Evolutionary conservation across 1,139 yeast species (phyloP), one percentile per base, ranked within the genome.

Genomic region (Geotrichum candidum): DNA sequence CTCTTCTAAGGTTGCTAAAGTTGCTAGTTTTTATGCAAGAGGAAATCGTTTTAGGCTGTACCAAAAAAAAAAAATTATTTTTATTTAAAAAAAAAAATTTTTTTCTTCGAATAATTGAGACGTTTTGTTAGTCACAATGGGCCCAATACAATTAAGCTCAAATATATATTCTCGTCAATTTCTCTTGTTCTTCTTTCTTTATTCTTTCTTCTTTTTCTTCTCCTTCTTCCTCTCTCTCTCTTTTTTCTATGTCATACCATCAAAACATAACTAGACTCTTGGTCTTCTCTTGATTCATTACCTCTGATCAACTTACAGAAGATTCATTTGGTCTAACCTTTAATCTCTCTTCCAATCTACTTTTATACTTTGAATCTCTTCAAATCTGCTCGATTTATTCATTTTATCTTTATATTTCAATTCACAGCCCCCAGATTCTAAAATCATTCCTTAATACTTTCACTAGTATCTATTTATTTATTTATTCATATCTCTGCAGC

Each of bases 221-320:
- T 41, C 51, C 46, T 55, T 50, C 33, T 54, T 51, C 27, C 46
- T 54, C 48, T 54, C 51, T 29, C 33, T 51, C 38, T 45, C 41
- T 59, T 58, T 62, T 55, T 55, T 46, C 60, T 58, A 60, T 62
- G 62, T 33, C 57, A 58, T 57, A 55, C 61, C 56, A 56, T 50
- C 57, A 56, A 60, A 56, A 53, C 29, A 31, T 27, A 33, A 6
- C 31, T 38, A 29, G 53, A 53, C 54, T 52, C 50, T 52, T 56
- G 58, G 55, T 55, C 59, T 46, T 22, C 33, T 25, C 48, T 48
- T 53, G 54, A 27, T 56, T 48, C n/a, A n/a, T 15, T 11, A 33
- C 51, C 45, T 13, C 51, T 15, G n/a, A 41, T 33, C 31, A 48
- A 11, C 23, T 33, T 31, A 33, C 61, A 52, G 48, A 56, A 48